Base-by-base conservation (phyloP, 2,329 filamentous ascomycete species). In the Chaetothyriales sp. region DNA sequence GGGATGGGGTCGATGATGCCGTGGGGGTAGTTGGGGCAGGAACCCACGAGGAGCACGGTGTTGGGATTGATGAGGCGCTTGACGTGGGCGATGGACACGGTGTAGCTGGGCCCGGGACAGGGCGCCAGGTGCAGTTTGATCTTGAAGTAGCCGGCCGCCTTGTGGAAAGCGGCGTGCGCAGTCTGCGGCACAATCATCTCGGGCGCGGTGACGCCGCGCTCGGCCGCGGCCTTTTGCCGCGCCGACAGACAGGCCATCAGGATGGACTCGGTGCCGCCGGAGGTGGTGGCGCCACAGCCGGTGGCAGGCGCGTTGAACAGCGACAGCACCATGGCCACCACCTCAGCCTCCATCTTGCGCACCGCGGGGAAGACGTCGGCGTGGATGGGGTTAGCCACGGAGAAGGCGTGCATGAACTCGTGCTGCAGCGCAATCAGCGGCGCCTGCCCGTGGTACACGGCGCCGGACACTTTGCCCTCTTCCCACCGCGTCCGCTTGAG, bases 101-200 rank as follows among this genome's bases (percentile, higher is more conserved):
- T 88, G 73, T 95, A 89, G 46, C 72, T 72, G 1, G 92, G 89
- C 1, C 84, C 86, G 1, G 89, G 89, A 70, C 90, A 95, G 43
- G 83, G 73, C 2, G 97, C 90, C 22, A 89, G 76, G 69, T 95
- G 89, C 47, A 94, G 69, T 69, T 94, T 95, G 77, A 98, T 97
- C 64, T 89, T 87, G 75, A 97, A 98, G 74, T 98, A 98, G 58
- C 88, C 79, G 61, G 83, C 84, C 18, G 92, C 92, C 71, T 98
- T 98, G 69, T 84, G 85, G 77, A 98, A 98, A 18, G 92, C 92
- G 2, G 92, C 92, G 69, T 98, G 92, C 8, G 85, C 92, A 0
- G 92, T 98, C 56, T 90, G 85, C 13, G 92, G 92, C 40, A 98
- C 77, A 63, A 98, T 94, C 88, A 98, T 97, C 69, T 98, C 92